Base-by-base conservation (phyloP, 2,329 filamentous ascomycete genomes). In the Aspergillus sp. region DNA sequence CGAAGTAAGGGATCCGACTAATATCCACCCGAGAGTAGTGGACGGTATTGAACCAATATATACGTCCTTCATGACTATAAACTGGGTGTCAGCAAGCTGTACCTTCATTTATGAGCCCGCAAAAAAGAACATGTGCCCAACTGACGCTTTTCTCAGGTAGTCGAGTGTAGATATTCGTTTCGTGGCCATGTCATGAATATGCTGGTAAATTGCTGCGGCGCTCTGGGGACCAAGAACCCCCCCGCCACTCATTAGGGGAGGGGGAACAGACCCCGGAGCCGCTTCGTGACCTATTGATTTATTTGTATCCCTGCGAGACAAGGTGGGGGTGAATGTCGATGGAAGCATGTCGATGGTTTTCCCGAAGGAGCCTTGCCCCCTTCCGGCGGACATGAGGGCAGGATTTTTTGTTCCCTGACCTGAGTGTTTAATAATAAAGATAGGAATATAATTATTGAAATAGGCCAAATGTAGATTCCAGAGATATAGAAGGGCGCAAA, bases 41-140 rank as follows among this genome's bases (percentile, higher is more conserved):
- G 59, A 96, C 85, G 0, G 95, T 97, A 77, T 97, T 97, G 81
- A 98, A 97, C 93, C 95, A 98, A 79, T 96, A 98, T 42, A 96
- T 87, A 57, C 91, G 88, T 59, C 93, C 93, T 76, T 97, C 92
- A 71, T 99, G 93, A 26, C 91, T 96, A 71, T 51, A 53, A 47
- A 26, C 43, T 41, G 26, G 26, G 26, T 52, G 42, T 67, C 56
- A 69, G 62, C 41, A 47, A 20, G 20, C 36, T 30, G 20, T 13
- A 45, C 18, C 15, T 18, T 17, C 20, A 43, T 12, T 41, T 34
- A 7, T 41, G 15, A 18, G 20, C 15, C 4, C 9, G 11, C n/a
- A 44, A 15, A 13, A 8, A 34, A 18, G 24, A 9, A 44, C 8
- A 13, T 18, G 49, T 32, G 43, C 18, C 22, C 11, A 44, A 83